Percentiles rank a stretch among this genome's conserved stretches.
These are phyloP conservation scores for Chlamydomonas eustigma DNA, from an alignment of 139 green algal genomes.

Conservation along the genomic window DNA sequence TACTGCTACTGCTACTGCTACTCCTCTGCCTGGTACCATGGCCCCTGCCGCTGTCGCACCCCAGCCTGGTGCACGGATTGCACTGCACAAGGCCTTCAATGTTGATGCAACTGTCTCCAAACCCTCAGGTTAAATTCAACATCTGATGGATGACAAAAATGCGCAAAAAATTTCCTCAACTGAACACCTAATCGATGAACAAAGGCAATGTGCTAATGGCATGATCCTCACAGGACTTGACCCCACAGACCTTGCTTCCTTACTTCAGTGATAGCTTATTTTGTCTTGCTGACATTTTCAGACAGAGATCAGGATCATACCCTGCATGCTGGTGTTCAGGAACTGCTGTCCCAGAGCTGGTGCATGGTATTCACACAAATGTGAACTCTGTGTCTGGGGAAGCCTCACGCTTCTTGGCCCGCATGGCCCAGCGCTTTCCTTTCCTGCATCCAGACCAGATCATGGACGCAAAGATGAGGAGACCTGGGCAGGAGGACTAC, in stretches of 20 bases:
- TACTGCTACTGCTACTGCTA: neutral
- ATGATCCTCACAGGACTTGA: too few species aligned
- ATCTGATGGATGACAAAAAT: neutral
- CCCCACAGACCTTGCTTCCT: too few species aligned
- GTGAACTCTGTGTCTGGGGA: slow-evolving; percentile 36
- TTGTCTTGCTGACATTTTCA: neutral
- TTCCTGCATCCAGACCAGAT: slow-evolving; percentile 69
- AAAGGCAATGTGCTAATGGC: too few species aligned
- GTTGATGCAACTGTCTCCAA: neutral
- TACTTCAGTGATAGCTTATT: neutral
- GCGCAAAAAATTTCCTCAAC: neutral
- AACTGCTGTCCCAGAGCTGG: neutral
- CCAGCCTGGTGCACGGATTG: too few species aligned
- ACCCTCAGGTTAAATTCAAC: neutral
- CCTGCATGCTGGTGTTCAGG: neutral
- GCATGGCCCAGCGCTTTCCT: slow-evolving; percentile 59
- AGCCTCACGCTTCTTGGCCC: slow-evolving; percentile 48
- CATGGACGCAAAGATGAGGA: slow-evolving; percentile 48
- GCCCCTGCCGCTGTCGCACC: too few species aligned
- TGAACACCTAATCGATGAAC: too few species aligned
- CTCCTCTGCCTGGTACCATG: neutral
- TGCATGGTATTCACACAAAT: slow-evolving; percentile 17
- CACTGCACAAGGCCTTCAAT: too few species aligned
- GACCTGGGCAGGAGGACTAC: slow-evolving; percentile 63
- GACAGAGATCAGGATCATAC: neutral